phyloP scores from a whole-genome alignment of 495 filamentous ascomycete species.

The Hypomontagnella submonticulosa region DNA sequence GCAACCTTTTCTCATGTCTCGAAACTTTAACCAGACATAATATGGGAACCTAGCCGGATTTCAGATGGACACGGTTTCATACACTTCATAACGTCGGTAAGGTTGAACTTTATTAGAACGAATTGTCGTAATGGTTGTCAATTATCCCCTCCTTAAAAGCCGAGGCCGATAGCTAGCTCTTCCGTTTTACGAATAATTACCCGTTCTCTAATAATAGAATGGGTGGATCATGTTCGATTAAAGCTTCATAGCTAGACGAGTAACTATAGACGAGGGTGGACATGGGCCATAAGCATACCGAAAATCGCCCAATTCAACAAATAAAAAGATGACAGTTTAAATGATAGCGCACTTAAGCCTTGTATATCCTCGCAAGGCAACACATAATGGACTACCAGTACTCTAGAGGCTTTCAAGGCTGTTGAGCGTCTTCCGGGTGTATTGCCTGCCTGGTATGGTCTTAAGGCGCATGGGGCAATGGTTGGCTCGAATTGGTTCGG shows the following conservation, averaged over 20 bases:
- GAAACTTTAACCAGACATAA: constrained; percentile 11
- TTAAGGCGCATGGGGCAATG: constrained; percentile 14
- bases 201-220: constrained; percentile 37
- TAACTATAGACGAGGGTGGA: too few relatives aligned
- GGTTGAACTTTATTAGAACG: constrained; percentile 1
- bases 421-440: constrained; percentile 5
- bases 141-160: constrained; percentile 15
- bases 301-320: too few relatives aligned
- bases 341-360: not conserved
- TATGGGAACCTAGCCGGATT: constrained; percentile 12
- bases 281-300: too few relatives aligned
- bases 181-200: constrained; percentile 17
- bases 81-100: constrained; percentile 1
- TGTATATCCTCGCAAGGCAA: constrained; percentile 10
- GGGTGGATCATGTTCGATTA: constrained; percentile 9
- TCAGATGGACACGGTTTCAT: constrained; percentile 10
- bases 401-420: constrained; percentile 4
- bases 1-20: constrained; percentile 10
- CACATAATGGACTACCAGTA: constrained; percentile 9
- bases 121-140: constrained; percentile 10
- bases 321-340: too few relatives aligned
- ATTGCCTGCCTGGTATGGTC: constrained; percentile 22
- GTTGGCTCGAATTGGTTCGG: constrained; percentile 21
- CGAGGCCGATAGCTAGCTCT: constrained; percentile 16
- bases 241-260: constrained; percentile 2